Percentiles rank a stretch among this genome's conserved stretches.
Evolutionary conservation across 768 basidiomycete genomes (phyloP).

Genomic region (Ramaria sp.): DNA sequence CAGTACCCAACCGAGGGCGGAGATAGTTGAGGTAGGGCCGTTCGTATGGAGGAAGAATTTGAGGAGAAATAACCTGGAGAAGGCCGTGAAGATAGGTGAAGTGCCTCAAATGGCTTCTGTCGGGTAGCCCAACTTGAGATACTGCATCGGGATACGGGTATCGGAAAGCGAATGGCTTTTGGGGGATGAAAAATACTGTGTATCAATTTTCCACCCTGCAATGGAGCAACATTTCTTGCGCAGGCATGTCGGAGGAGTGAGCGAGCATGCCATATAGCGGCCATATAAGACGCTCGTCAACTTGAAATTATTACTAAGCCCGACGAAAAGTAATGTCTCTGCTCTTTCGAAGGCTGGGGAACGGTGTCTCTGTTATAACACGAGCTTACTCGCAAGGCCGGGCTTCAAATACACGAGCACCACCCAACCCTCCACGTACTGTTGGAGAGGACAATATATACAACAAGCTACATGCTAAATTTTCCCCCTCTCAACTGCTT

Average conservation of each 20-base stretch:
- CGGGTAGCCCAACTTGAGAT: not conserved
- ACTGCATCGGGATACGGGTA: not conserved
- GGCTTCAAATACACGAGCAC: constrained; percentile 2
- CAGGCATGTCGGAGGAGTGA: not conserved
- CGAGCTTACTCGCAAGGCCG: not conserved
- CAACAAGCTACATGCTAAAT: constrained; percentile 60
- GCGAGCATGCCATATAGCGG: not conserved
- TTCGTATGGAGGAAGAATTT: constrained; percentile 15
- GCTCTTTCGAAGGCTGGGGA: not conserved
- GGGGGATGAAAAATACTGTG: not conserved
- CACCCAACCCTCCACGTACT: constrained; percentile 7
- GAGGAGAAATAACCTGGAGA: constrained; percentile 30
- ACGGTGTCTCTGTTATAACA: not conserved
- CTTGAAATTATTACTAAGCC: not conserved
- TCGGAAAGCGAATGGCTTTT: not conserved
- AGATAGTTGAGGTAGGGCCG: constrained; percentile 45
- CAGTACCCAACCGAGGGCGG: constrained; percentile 68
- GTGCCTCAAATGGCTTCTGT: not conserved
- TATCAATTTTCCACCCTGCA: not conserved
- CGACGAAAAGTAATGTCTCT: not conserved
- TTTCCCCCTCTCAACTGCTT: constrained; percentile 69
- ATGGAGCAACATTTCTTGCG: not conserved
- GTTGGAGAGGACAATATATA: constrained; percentile 60
- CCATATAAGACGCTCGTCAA: not conserved
- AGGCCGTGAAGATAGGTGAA: not conserved